Percentiles rank a stretch among this genome's conserved stretches.
phyloP scores from a whole-genome alignment of 352 stramenopile species.

The Globisporangium paroecandrum region DNA sequence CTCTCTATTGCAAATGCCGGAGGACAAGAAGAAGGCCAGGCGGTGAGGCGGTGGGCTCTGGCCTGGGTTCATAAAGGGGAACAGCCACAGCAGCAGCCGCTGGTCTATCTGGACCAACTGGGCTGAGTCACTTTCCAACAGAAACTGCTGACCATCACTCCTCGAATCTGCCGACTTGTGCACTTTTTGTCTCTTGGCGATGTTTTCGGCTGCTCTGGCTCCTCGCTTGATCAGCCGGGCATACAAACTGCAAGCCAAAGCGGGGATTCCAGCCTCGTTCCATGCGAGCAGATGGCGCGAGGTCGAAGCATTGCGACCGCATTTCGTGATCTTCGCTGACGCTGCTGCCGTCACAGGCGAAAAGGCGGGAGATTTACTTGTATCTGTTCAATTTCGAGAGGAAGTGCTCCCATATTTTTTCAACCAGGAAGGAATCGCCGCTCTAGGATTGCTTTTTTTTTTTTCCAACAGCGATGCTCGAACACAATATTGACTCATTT shows the following conservation, averaged over 20 bases:
- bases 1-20: no score
- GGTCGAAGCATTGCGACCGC: background rate
- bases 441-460: no score
- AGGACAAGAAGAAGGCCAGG: no score
- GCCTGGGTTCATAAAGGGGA: background rate
- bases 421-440: no score
- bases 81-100: background rate
- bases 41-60: background rate
- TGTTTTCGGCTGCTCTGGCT: background rate
- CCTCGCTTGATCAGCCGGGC: background rate
- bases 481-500: no score
- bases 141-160: background rate
- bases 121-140: background rate
- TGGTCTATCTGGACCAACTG: background rate
- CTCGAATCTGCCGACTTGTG: background rate
- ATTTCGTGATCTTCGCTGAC: no score
- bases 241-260: background rate
- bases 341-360: background rate
- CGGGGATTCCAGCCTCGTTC: background rate
- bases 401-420: no score
- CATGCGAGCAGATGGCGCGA: slow-evolving; percentile 5
- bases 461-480: no score
- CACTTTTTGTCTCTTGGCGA: background rate
- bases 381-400: no score
- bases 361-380: background rate